These are phyloP conservation scores for Brassica napus DNA, from an alignment of 345 rosid species.

Conservation along the genomic window Da-Ae NC_063439.1:23519001-23519500, in stretches of 20 bases:
- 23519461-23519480: slow-evolving; percentile 1
- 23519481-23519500: slow-evolving; percentile 54
- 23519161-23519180: slow-evolving; percentile 53
- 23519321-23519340: slow-evolving; percentile 83
- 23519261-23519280: slow-evolving; percentile 76
- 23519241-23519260: slow-evolving; percentile 51
- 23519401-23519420: background rate
- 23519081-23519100: slow-evolving; percentile 11
- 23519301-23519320: slow-evolving; percentile 74
- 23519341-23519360: slow-evolving; percentile 60
- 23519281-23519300: slow-evolving; percentile 76
- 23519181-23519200: slow-evolving; percentile 46
- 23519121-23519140: slow-evolving; percentile 21
- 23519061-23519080: background rate
- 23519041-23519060: slow-evolving; percentile 12
- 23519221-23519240: slow-evolving; percentile 35
- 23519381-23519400: slow-evolving; percentile 53
- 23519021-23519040: background rate
- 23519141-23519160: slow-evolving; percentile 56
- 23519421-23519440: background rate
- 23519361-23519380: slow-evolving; percentile 41
- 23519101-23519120: slow-evolving; percentile 14
- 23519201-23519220: slow-evolving; percentile 25
- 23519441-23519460: slow-evolving; percentile 1
- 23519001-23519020: background rate